Base-by-base conservation (phyloP, 345 rosid genomes). In the Pseudoturritis turrita region DNA sequence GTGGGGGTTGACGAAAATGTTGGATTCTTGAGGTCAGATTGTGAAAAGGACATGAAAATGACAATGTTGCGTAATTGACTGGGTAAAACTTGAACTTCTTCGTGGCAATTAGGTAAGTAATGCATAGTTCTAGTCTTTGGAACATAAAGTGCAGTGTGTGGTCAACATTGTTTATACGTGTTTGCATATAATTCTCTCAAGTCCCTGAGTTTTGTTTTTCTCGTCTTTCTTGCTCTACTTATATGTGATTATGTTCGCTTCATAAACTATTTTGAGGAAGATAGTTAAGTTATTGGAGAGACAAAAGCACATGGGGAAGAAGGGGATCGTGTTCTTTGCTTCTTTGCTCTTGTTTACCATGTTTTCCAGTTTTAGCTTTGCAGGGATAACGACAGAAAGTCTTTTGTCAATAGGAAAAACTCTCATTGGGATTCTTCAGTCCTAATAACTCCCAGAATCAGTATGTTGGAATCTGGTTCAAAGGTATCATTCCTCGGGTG, bases 391-490 rank as follows among this genome's bases (percentile, higher is more conserved):
- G 3, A 5, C 5, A 21, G 14, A 21, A 0, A 49, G 33, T 35
- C 70, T 58, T 21, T 36, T 68, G 41, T 40, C 52, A 26, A 43
- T 26, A 25, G 53, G 31, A 39, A 0, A 54, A 53, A 68, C 52
- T 25, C 52, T 54, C 31, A 57, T 54, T 82, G n/a, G 85, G 85
- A 3, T 81, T 78, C 76, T 78, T 78, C 39, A 72, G 65, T 52
- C 56, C 62, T 17, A 54, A 49, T 40, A 33, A 47, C 22, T 31
- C 80, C 11, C 56, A 13, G 0, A 28, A 69, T 8, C 70, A 46
- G 2, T 84, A 81, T 45, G 39, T 80, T 12, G 85, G 85, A 55
- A 76, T 80, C 45, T 81, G 85, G 87, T 78, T 26, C 45, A 79
- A 73, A 55, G 69, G 13, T 7, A 26, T 33, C 12, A 23, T 47